These are phyloP conservation scores for Naganishia antarctica DNA, from an alignment of 768 basidiomycete genomes.

Conservation along the genomic window DNA sequence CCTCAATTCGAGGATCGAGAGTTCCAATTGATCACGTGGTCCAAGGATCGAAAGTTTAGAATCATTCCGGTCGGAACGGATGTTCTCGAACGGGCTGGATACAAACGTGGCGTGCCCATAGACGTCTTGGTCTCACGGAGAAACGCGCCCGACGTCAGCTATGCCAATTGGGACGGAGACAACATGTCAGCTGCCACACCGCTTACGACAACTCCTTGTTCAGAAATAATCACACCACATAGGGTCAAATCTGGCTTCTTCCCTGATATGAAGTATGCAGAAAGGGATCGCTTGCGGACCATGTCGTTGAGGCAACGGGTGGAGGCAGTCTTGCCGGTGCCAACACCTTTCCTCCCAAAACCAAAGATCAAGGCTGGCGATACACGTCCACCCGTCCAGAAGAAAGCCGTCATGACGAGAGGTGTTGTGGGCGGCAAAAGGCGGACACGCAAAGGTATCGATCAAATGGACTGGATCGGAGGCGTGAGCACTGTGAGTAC, in stretches of 20 bases:
- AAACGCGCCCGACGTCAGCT: slow-evolving; percentile 48
- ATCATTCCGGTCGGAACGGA: slow-evolving; percentile 81
- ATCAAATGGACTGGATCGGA: slow-evolving; percentile 46
- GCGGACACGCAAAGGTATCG: slow-evolving; percentile 30
- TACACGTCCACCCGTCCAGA: neutral
- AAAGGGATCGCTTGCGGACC: neutral
- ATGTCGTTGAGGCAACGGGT: slow-evolving; percentile 12
- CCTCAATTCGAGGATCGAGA: slow-evolving; percentile 58
- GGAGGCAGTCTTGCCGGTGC: neutral
- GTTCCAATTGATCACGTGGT: slow-evolving; percentile 69
- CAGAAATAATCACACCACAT: slow-evolving; percentile 2
- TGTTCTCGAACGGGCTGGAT: slow-evolving; percentile 55
- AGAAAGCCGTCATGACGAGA: slow-evolving; percentile 45
- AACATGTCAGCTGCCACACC: neutral
- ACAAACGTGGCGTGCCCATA: slow-evolving; percentile 46
- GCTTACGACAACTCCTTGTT: slow-evolving; percentile 10
- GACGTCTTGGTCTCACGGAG: slow-evolving; percentile 48
- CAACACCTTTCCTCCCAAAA: slow-evolving; percentile 25
- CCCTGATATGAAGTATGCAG: slow-evolving; percentile 11
- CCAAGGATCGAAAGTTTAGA: slow-evolving; percentile 82
- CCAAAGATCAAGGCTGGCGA: slow-evolving; percentile 3
- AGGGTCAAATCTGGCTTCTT: slow-evolving; percentile 14
- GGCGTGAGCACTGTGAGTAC: slow-evolving; percentile 37
- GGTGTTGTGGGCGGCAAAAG: slow-evolving; percentile 35
- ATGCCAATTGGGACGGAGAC: slow-evolving; percentile 31